Evolutionary conservation across 2,329 filamentous ascomycete genomes (phyloP), one percentile per base, ranked within the genome.

Genomic region (Periconia digitata): DNA sequence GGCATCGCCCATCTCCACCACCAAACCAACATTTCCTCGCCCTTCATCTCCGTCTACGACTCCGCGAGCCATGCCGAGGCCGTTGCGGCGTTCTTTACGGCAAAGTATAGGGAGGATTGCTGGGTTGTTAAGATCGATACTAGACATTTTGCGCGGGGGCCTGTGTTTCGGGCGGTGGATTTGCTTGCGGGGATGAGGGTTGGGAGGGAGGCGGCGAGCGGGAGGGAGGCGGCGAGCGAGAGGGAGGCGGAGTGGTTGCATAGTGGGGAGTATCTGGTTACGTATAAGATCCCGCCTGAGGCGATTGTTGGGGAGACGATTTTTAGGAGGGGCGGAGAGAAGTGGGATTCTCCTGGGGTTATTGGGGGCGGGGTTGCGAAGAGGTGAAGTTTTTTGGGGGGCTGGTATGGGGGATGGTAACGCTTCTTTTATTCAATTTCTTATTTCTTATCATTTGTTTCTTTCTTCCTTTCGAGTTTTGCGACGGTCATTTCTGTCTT

Each of bases 1-100:
- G 60, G 61, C 6, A 56, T 66, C 46, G 62, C 64, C 8, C 64
- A 67, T 16, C 50, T 69, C 7, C 54, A 62, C 52, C 58, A 58
- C 16, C 63, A 67, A 42, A 70, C 67, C 38, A 70, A 70, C 54
- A 63, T 69, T 44, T 64, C 60, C 8, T 63, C 60, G 5, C 67
- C 67, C 3, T 63, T 70, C 46, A 66, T 70, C 53, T 61, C 55
- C 51, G 65, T 69, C 37, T 69, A 67, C 52, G 60, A 63, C 32
- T 53, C 47, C 43, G 44, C 49, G 0, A 23, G 51, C 5, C 67
- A 69, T 29, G 67, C 67, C 1, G 59, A 69, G 43, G 41, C 45
- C 1, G 59, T 68, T 5, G 67, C 67, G 0, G 47, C 46, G 20
- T 40, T 57, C 39, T 59, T 62, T 32, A 51, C 56, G 3, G 40